Conservation (phyloP, 257 asterid species). For the Cynanchum wilfordii region DNA sequence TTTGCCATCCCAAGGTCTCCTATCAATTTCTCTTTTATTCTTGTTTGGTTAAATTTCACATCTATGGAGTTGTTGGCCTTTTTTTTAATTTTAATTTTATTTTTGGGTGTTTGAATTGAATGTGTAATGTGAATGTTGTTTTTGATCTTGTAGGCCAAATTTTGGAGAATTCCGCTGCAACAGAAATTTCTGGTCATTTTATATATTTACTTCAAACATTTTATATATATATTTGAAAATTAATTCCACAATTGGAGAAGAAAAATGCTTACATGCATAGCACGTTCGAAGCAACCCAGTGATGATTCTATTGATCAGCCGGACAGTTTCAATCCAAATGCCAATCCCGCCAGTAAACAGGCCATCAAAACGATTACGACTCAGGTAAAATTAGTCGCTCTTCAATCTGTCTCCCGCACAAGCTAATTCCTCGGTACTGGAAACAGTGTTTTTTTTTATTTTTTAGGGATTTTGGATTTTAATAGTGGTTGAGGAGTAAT, state of each 20-base stretch:
- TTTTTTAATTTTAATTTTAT: not conserved
- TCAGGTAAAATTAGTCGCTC: slow-evolving; percentile 45
- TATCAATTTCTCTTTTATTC: not conserved
- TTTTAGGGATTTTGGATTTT: not conserved
- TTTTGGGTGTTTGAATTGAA: not conserved
- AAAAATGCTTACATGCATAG: slow-evolving; percentile 91
- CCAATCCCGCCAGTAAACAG: slow-evolving; percentile 42
- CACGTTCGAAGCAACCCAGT: slow-evolving; percentile 65
- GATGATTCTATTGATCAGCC: slow-evolving; percentile 46
- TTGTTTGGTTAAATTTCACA: not conserved
- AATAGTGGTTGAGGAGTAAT: not conserved
- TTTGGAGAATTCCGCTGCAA: not conserved
- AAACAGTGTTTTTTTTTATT: not conserved
- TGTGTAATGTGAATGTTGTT: not conserved
- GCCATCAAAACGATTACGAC: slow-evolving; percentile 58
- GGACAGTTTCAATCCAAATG: slow-evolving; percentile 30
- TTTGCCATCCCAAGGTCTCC: not conserved
- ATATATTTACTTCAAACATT: not conserved
- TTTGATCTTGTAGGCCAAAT: not conserved
- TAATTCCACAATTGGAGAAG: not conserved
- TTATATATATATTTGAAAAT: not conserved
- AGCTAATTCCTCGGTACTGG: not conserved
- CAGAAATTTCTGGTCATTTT: not conserved
- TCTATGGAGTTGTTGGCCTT: not conserved
- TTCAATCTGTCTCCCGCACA: not conserved